Base-by-base conservation (phyloP, 106 monocot species). In the Narthecium ossifragum region DNA sequence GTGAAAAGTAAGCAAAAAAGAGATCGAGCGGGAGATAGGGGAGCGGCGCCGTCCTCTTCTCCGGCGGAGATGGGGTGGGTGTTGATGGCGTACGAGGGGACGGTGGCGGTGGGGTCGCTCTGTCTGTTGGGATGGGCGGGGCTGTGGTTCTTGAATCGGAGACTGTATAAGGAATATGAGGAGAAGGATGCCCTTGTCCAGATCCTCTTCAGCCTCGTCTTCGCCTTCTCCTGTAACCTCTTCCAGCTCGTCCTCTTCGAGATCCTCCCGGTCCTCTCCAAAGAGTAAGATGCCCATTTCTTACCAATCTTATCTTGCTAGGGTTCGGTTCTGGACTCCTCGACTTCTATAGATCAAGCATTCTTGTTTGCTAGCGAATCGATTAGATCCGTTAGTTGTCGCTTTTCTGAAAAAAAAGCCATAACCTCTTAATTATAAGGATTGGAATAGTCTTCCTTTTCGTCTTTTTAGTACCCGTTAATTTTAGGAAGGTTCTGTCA, bases 181-280 rank as follows among this genome's bases (percentile, higher is more conserved):
- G 94, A 96, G 80, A 90, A 90, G 86, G 67, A 90, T 8, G 94
- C 94, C 3, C 73, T 90, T 22, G 90, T 96, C 23, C 94, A 96
- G 78, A 84, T 96, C 78, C 83, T 96, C 61, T 96, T 96, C 83
- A 78, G 83, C 69, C 60, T 78, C 57, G 90, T 96, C 73, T 96
- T 96, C 62, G 85, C 94, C 61, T 86, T 96, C 75, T 96, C 94
- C 60, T 90, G 94, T 80, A 96, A 96, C 61, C 90, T 96, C 45
- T 86, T 94, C 61, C 82, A 94, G 80, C 89, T 94, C 51, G 94
- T 94, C 25, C 85, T 94, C 63, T 86, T 96, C 73, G 94, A 96
- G 90, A 96, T 96, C 75, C 77, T 90, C 24, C 74, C 82, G 17
- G 67, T 96, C 38, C 90, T 96, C 55, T 96, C 94, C 78, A 96